Percentiles rank a stretch among this genome's conserved stretches.
These are phyloP conservation scores for Ogataea wickerhamii DNA, from an alignment of 805 yeast species.

Conservation along the genomic window DNA sequence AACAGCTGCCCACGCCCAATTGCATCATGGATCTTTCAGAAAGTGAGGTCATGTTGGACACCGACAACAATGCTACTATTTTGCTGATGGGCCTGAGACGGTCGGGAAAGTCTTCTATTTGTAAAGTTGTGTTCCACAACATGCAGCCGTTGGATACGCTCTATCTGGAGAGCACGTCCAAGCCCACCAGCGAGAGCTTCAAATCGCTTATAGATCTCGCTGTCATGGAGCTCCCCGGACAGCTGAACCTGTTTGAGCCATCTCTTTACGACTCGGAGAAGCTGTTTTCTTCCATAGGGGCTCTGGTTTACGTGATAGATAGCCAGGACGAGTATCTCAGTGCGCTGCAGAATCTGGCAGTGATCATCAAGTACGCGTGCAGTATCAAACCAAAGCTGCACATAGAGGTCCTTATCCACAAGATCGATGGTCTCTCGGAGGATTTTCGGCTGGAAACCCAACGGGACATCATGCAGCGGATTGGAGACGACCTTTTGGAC, in stretches of 20 bases:
- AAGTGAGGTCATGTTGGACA: conserved; percentile 28
- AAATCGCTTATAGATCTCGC: conserved; percentile 80
- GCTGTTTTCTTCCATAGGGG: conserved; percentile 78
- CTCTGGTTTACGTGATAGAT: conserved; percentile 91
- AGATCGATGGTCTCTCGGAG: conserved; percentile 91
- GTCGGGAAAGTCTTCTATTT: conserved; percentile 92
- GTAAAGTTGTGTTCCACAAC: conserved; percentile 93
- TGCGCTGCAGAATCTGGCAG: conserved; percentile 83
- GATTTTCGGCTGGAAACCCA: conserved; percentile 94
- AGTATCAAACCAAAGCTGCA: conserved; percentile 80
- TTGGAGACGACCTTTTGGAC: conserved; percentile 88
- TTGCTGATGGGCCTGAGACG: conserved; percentile 82
- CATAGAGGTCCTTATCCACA: conserved; percentile 90
- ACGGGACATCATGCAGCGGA: conserved; percentile 93
- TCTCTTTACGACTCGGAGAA: conserved; percentile 68
- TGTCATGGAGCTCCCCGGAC: conserved; percentile 95
- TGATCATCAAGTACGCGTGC: conserved; percentile 84
- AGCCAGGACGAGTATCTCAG: conserved; percentile 92
- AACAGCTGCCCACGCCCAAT: no score
- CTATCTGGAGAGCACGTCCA: conserved; percentile 84
- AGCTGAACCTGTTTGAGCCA: conserved; percentile 83
- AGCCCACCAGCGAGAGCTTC: conserved; percentile 82
- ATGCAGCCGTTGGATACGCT: conserved; percentile 95
- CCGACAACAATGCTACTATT: conserved; percentile 72
- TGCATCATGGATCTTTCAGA: conserved; percentile 17